phyloP scores from a whole-genome alignment of 352 stramenopile species.

The Blastocystis sp. region DNA sequence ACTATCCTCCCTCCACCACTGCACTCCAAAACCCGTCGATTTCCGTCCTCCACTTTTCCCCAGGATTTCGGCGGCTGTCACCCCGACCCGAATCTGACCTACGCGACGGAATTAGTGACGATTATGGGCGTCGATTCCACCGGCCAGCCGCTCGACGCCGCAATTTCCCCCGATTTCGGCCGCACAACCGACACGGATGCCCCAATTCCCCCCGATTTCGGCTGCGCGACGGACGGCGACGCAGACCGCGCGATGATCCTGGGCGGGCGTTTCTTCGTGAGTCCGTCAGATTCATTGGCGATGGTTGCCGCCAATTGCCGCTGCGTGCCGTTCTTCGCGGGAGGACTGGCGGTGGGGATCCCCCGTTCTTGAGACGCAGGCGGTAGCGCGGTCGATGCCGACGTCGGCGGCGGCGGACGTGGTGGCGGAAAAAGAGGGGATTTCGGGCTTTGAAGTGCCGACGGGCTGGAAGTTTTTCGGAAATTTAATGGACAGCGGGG shows the following conservation, averaged over 20 bases:
- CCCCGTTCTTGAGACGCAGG: too few species aligned
- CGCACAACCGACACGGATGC: conserved; percentile 73
- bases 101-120: conserved; percentile 85
- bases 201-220: conserved; percentile 71
- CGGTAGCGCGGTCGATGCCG: conserved; percentile 92
- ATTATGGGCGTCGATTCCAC: conserved; percentile 77
- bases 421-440: conserved; percentile 82
- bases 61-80: conserved; percentile 90
- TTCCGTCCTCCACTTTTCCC: not conserved
- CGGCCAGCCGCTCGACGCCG: conserved; percentile 61
- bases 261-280: conserved; percentile 91
- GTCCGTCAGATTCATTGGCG: conserved; percentile 90
- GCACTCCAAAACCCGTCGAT: conserved; percentile 55
- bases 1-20: conserved; percentile 67
- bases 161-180: conserved; percentile 68
- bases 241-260: conserved; percentile 97
- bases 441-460: conserved; percentile 88
- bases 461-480: conserved; percentile 99
- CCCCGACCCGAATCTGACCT: conserved; percentile 97
- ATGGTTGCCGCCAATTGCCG: conserved; percentile 93
- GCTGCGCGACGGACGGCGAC: conserved; percentile 89
- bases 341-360: conserved; percentile 62
- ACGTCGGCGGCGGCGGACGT: conserved; percentile 89
- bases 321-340: conserved; percentile 87
- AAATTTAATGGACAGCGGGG: conserved; percentile 91